Evolutionary conservation across 2,329 filamentous ascomycete genomes (phyloP), one percentile per base, ranked within the genome.

Genomic region (Metarhizium sp.): DNA sequence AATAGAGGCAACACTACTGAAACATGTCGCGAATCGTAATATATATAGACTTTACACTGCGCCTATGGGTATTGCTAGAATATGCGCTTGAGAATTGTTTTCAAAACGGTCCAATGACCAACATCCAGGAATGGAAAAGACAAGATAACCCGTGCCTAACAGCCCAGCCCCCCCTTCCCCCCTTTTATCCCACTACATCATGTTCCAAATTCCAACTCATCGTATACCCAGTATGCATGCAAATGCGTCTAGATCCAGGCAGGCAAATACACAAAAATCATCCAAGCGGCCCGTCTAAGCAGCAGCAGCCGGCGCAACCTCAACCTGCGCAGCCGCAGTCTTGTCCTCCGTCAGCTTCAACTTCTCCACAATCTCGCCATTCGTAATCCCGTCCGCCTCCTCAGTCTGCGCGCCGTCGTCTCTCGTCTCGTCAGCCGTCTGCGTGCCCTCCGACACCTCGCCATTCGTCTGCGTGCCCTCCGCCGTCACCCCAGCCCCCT

Each of bases 281-380:
- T 18, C 16, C 42, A 48, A 29, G 25, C 1, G 5, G 11, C 16
- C 45, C 45, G 25, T 30, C 45, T 48, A 48, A 13, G 43, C 52
- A 30, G 50, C 29, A 34, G 51, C 14, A 40, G 29, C 20, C 4
- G 42, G 51, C 4, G 8, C 34, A 36, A 43, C 32, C 6, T 4
- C 34, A 36, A 43, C 32, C 6, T 4, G 13, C n/a, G 14, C 54
- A 49, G 51, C 16, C 3, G 6, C 57, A 49, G 58, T 57, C 52
- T 62, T 63, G 53, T 64, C 62, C 11, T 64, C 63, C 38, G 62
- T 58, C 49, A 72, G 60, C 51, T 63, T 65, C 18, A 72, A 59
- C 57, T 69, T 69, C 61, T 69, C 64, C 4, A 69, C 40, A 5
- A 65, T 63, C 8, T 66, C 64, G 40, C 64, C 62, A 45, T 63